Percentiles rank a stretch among this genome's conserved stretches.
Conservation (phyloP, 306 rosid genomes). For the Vachellia pachyceras region DNA sequence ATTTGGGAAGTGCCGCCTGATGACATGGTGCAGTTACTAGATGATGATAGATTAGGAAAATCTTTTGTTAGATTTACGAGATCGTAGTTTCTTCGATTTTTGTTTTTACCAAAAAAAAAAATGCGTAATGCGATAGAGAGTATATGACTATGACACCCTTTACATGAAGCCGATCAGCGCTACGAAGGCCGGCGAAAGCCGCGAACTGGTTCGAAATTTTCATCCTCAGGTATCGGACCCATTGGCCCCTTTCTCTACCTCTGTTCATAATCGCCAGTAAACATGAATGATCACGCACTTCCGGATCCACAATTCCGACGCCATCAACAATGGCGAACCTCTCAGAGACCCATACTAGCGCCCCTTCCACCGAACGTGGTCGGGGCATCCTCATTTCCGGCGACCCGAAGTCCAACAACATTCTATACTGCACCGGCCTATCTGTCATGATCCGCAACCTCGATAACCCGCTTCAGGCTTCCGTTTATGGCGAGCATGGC, state of each 20-base stretch:
- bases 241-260: neutral
- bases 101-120: no score
- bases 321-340: constrained; percentile 48
- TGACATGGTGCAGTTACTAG: no score
- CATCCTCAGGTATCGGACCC: constrained; percentile 41
- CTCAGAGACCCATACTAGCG: constrained; percentile 74
- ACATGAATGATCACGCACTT: neutral
- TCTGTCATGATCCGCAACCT: constrained; percentile 83
- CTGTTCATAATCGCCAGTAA: neutral
- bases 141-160: neutral
- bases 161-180: no score
- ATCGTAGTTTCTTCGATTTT: no score
- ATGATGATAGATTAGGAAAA: no score
- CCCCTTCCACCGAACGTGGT: constrained; percentile 88
- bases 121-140: no score
- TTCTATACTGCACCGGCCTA: constrained; percentile 87
- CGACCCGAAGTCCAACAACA: constrained; percentile 68
- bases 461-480: constrained; percentile 74
- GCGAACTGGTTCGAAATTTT: neutral
- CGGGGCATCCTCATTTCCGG: constrained; percentile 96
- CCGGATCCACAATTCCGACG: neutral
- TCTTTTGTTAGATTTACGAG: no score
- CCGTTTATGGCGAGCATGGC: constrained; percentile 85
- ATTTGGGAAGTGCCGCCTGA: no score
- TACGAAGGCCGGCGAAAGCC: no score